Evolutionary conservation across 129 eudicot species (phyloP).

Genomic region (Gnaphalium uliginosum): DNA sequence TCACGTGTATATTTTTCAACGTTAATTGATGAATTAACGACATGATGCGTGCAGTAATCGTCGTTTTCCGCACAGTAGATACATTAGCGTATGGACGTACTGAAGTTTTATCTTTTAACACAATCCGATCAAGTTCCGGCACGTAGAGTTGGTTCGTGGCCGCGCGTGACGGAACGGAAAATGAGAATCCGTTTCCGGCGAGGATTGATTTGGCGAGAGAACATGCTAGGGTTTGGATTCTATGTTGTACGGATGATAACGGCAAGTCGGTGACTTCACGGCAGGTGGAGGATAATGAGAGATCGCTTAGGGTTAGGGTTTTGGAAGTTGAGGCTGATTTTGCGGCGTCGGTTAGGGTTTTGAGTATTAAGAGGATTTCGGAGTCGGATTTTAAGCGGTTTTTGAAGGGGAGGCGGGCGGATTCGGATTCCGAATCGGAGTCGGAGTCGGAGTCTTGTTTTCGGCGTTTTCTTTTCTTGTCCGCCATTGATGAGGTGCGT

Average conservation of each 20-base stretch:
- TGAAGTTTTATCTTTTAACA: conserved; percentile 70
- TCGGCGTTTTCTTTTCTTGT: conserved; percentile 61
- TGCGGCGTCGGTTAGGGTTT: conserved; percentile 44
- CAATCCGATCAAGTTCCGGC: conserved; percentile 93
- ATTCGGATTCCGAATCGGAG: conserved; percentile 50
- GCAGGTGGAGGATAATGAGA: conserved; percentile 68
- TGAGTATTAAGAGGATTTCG: conserved; percentile 56
- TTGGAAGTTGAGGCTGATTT: conserved; percentile 52
- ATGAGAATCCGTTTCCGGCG: conserved; percentile 80
- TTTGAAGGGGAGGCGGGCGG: conserved; percentile 52
- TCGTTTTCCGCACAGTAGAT: conserved; percentile 80
- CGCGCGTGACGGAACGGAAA: conserved; percentile 90
- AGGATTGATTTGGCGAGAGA: conserved; percentile 70
- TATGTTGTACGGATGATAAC: conserved; percentile 64
- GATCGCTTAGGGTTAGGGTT: conserved; percentile 67
- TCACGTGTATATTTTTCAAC: conserved; percentile 70
- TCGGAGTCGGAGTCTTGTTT: conserved; percentile 50
- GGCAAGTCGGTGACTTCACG: conserved; percentile 88
- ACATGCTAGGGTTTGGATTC: conserved; percentile 57
- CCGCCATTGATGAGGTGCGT: conserved; percentile 44
- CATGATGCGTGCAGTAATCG: conserved; percentile 74
- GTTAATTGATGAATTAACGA: conserved; percentile 75
- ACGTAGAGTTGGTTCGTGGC: conserved; percentile 88
- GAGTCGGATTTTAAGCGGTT: conserved; percentile 73
- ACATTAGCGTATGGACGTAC: conserved; percentile 69